Percentiles rank a stretch among this genome's conserved stretches.
Conservation (phyloP, 805 yeast genomes). For the Myxozyma nipponensis region DNA sequence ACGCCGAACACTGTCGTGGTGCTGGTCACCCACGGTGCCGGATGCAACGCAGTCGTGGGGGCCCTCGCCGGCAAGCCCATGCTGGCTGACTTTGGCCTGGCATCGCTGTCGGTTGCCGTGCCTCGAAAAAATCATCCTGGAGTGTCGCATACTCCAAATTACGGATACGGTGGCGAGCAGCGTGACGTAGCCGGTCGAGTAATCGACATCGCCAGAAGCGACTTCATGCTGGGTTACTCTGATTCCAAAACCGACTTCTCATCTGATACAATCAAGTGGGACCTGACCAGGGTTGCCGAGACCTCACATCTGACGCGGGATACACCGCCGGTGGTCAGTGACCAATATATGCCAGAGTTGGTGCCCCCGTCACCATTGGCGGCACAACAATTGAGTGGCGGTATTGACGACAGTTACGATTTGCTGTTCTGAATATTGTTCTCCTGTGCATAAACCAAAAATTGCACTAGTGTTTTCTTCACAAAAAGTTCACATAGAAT, state of each 20-base stretch:
- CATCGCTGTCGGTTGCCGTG: conserved; percentile 29
- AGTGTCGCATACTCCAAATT: conserved; percentile 9
- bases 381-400: too few species aligned
- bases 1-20: conserved; percentile 28
- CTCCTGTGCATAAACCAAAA: too few species aligned
- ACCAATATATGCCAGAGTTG: too few species aligned
- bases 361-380: too few species aligned
- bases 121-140: conserved; percentile 11
- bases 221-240: background rate
- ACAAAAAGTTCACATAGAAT: too few species aligned
- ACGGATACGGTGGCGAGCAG: conserved; percentile 24
- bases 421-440: too few species aligned
- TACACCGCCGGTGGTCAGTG: background rate
- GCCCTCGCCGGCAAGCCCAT: conserved; percentile 34
- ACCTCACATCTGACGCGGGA: conserved; percentile 1
- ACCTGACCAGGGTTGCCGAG: conserved; percentile 21
- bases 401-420: too few species aligned
- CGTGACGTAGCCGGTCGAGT: conserved; percentile 22
- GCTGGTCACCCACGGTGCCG: conserved; percentile 41
- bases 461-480: too few species aligned
- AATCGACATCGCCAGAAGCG: conserved; percentile 4
- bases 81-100: conserved; percentile 34
- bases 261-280: conserved; percentile 11
- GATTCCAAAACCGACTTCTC: background rate
- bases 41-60: conserved; percentile 40